These are phyloP conservation scores for Mytilinidion resinicola DNA, from an alignment of 495 filamentous ascomycete species.

Conservation along the genomic window DNA sequence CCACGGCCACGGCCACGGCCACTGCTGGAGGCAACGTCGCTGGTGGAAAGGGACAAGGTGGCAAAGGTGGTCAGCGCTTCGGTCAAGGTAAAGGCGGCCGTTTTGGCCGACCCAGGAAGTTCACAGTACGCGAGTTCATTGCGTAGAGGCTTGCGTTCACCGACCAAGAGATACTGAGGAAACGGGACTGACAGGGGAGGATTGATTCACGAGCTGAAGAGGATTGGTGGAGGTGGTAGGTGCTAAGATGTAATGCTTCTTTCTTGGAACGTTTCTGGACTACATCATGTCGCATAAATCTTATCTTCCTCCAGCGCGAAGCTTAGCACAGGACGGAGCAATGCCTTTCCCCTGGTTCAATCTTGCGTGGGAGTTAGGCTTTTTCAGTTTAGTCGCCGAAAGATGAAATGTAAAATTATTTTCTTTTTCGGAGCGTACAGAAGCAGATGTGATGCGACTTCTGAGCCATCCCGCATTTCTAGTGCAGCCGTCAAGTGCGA, in stretches of 20 bases:
- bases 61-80: conserved; percentile 9
- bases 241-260: conserved; percentile 18
- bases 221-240: not conserved
- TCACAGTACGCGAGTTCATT: conserved; percentile 20
- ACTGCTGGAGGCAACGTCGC: not conserved
- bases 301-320: conserved; percentile 10
- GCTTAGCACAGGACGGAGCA: conserved; percentile 21
- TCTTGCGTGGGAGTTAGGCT: conserved; percentile 18
- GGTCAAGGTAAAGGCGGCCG: not conserved
- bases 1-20: not conserved
- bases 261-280: conserved; percentile 9
- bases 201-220: conserved; percentile 2
- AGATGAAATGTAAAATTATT: conserved; percentile 27
- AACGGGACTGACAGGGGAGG: not conserved
- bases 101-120: conserved; percentile 8
- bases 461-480: no score
- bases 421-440: not conserved
- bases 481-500: no score
- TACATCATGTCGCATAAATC: conserved; percentile 24
- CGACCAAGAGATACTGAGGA: not conserved
- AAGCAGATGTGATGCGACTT: no score
- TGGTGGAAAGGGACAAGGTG: not conserved
- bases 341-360: conserved; percentile 24
- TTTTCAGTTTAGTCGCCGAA: conserved; percentile 9
- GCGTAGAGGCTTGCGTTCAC: conserved; percentile 2